Conservation (phyloP, 768 basidiomycete species). For the Calocera viscosa region DNA sequence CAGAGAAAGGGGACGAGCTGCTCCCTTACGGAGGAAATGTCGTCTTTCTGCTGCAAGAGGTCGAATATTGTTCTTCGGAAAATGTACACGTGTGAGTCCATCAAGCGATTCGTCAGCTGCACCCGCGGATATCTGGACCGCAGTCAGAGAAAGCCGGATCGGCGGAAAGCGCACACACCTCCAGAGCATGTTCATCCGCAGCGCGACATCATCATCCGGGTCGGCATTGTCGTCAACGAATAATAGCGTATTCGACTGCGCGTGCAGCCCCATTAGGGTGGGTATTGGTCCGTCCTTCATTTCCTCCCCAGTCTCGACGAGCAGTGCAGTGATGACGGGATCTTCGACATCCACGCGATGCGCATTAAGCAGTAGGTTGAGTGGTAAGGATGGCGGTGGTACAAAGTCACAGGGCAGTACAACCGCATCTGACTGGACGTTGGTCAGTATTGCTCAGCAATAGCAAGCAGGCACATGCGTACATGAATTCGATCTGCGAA, state of each 20-base stretch:
- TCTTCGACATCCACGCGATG: conserved; percentile 58
- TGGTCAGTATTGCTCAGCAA: background rate
- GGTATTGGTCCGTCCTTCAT: conserved; percentile 14
- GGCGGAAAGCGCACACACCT: conserved; percentile 34
- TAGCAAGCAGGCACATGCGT: conserved; percentile 5
- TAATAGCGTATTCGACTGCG: conserved; percentile 49
- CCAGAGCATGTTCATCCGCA: conserved; percentile 63
- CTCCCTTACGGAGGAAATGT: conserved; percentile 72
- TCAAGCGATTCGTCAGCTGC: conserved; percentile 51
- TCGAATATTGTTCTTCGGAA: conserved; percentile 66
- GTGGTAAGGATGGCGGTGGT: conserved; percentile 58
- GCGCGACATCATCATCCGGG: conserved; percentile 55
- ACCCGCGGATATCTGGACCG: conserved; percentile 53
- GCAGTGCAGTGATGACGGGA: conserved; percentile 44
- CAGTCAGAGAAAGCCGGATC: conserved; percentile 9
- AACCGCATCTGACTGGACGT: conserved; percentile 55
- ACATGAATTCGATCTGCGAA: conserved; percentile 61
- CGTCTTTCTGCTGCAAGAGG: conserved; percentile 46
- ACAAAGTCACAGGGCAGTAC: conserved; percentile 86
- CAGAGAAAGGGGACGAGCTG: conserved; percentile 90
- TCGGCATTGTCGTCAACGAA: conserved; percentile 59
- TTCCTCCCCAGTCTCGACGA: conserved; percentile 18
- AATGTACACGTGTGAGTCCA: conserved; percentile 87
- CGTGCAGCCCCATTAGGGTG: conserved; percentile 50
- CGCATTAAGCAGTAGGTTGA: conserved; percentile 60